A percentile compares a stretch with the other conserved stretches of the same genome.
phyloP scores from a whole-genome alignment of 2,329 filamentous ascomycete species.

The Ophiostoma angusticollis region DNA sequence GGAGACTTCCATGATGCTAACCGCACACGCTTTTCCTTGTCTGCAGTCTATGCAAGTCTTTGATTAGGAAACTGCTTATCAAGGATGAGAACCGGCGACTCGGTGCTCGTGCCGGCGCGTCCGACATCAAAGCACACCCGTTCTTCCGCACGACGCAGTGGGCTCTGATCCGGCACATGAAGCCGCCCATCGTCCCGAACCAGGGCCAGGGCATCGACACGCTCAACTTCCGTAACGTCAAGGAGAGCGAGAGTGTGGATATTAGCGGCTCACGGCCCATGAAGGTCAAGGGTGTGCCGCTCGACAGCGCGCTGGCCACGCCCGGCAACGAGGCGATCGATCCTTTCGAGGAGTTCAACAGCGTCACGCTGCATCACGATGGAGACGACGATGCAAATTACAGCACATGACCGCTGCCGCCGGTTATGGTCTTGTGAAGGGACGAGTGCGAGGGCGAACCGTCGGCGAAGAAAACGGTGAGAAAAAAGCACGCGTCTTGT shows the following conservation, averaged over 20 bases:
- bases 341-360: slow-evolving; percentile 98
- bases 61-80: slow-evolving; percentile 93
- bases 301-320: slow-evolving; percentile 76
- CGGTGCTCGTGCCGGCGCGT: slow-evolving; percentile 86
- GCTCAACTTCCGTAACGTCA: slow-evolving; percentile 94
- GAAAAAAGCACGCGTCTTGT: neutral
- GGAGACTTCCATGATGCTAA: too few relatives aligned
- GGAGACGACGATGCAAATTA: slow-evolving; percentile 79
- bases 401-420: too few relatives aligned
- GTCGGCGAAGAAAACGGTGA: neutral
- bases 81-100: slow-evolving; percentile 93
- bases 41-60: slow-evolving; percentile 77
- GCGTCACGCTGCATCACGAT: slow-evolving; percentile 91
- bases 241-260: slow-evolving; percentile 92
- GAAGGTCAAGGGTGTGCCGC: slow-evolving; percentile 60
- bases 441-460: neutral
- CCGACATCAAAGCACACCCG: slow-evolving; percentile 88
- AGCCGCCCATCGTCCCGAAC: slow-evolving; percentile 90
- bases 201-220: slow-evolving; percentile 85
- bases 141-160: slow-evolving; percentile 96
- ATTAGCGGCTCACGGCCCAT: slow-evolving; percentile 48
- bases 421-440: slow-evolving; percentile 14
- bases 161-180: slow-evolving; percentile 95
- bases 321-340: slow-evolving; percentile 68
- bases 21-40: neutral